Evolutionary conservation across 305 asterid genomes (phyloP).

Genomic region (Withania somnifera): DNA sequence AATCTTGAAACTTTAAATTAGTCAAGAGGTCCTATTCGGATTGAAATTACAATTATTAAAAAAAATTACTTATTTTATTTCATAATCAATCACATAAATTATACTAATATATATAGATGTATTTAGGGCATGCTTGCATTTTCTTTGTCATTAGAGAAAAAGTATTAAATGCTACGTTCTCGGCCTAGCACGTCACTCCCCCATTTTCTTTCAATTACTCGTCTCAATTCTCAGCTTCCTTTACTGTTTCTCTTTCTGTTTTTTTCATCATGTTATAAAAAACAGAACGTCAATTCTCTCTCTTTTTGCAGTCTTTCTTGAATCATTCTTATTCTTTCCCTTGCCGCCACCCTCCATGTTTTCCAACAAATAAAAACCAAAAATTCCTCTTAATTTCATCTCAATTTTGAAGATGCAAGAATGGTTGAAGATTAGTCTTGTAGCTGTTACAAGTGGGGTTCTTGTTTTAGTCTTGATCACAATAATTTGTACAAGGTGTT

Average conservation of each 20-base stretch:
- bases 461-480: slow-evolving; percentile 15
- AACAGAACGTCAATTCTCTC: neutral
- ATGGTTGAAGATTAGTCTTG: slow-evolving; percentile 23
- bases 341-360: slow-evolving; percentile 10
- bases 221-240: neutral
- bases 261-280: neutral
- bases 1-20: too few species aligned
- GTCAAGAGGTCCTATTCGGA: too few species aligned
- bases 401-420: slow-evolving; percentile 15
- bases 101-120: neutral
- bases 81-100: too few species aligned
- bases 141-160: neutral
- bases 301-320: slow-evolving; percentile 27
- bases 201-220: neutral
- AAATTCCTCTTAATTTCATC: neutral
- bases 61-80: too few species aligned
- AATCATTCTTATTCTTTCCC: slow-evolving; percentile 22
- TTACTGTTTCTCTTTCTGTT: neutral
- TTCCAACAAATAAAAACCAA: neutral
- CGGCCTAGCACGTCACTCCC: neutral
- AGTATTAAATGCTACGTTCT: neutral
- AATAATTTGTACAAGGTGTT: slow-evolving; percentile 15
- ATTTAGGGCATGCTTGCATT: neutral
- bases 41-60: too few species aligned
- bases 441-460: slow-evolving; percentile 18